phyloP scores from a whole-genome alignment of 73 alveolate species.

The Effrenium voratum region DNA sequence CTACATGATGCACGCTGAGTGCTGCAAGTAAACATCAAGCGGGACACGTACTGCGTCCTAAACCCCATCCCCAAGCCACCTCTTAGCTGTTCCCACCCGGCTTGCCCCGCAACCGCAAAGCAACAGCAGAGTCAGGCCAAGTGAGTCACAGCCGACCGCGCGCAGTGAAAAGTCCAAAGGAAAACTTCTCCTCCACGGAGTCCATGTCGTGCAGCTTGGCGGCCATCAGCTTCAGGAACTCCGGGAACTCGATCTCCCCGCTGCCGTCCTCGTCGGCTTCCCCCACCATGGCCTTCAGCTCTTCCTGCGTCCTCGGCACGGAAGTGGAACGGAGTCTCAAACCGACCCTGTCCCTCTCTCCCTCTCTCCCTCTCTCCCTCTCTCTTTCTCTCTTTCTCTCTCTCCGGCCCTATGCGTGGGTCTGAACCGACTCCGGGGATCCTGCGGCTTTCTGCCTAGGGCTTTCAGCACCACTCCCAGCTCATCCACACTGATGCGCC shows the following conservation, averaged over 20 bases:
- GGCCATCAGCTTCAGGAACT: constrained; percentile 98
- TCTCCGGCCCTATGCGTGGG: no score
- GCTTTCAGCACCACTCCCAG: constrained; percentile 97
- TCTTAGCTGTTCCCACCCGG: no score
- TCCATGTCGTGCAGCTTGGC: constrained; percentile 96
- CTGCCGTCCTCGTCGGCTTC: constrained; percentile 96
- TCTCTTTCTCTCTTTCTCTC: not conserved
- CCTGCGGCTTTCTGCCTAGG: constrained; percentile 96
- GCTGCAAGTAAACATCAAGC: no score
- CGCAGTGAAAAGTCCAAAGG: not conserved
- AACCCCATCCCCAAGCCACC: no score
- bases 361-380: not conserved
- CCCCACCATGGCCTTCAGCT: constrained; percentile 96
- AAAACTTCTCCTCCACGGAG: constrained; percentile 57
- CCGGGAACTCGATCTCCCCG: constrained; percentile 98
- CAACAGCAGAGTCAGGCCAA: no score
- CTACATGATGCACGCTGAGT: no score
- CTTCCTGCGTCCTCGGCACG: constrained; percentile 95
- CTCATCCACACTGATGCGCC: constrained; percentile 96
- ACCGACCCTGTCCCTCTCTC: not conserved
- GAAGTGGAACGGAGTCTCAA: not conserved
- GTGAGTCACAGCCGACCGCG: no score
- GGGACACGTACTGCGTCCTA: no score
- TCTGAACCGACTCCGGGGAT: no score
- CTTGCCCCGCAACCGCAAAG: no score